Conservation (phyloP, 768 basidiomycete species). For the Mycena olivaceomarginata region DNA sequence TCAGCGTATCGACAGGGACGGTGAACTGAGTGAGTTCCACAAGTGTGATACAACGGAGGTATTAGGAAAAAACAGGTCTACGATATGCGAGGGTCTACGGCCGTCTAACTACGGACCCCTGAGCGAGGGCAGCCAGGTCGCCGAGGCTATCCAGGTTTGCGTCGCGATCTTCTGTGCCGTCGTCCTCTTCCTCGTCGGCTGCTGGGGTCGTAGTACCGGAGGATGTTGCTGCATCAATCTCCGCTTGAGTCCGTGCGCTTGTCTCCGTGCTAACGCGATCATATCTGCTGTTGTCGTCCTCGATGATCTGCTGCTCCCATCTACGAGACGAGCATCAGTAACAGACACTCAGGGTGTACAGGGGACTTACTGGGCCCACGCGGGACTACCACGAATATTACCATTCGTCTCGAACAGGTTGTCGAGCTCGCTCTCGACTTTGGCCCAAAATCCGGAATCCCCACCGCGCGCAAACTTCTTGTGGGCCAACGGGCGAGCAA, state of each 20-base stretch:
- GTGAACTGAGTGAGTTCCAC: neutral
- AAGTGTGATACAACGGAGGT: neutral
- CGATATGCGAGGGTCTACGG: neutral
- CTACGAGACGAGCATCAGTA: neutral
- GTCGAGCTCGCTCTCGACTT: neutral
- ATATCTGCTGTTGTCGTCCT: neutral
- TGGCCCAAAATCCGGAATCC: neutral
- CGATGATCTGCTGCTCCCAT: constrained; percentile 13
- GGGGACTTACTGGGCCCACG: neutral
- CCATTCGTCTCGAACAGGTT: neutral
- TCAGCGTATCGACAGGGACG: neutral
- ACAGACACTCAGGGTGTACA: neutral
- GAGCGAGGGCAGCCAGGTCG: neutral
- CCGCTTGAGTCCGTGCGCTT: neutral
- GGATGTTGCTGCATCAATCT: neutral
- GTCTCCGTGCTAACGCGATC: neutral
- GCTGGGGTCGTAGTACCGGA: neutral
- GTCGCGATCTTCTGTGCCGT: neutral
- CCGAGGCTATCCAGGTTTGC: neutral
- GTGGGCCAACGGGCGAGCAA: neutral
- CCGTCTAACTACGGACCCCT: neutral
- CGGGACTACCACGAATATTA: neutral
- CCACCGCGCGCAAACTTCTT: neutral
- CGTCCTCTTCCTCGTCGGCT: neutral
- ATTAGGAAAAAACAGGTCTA: neutral